These are phyloP conservation scores for Populus tomentosa DNA, from an alignment of 441 rosid species.

Conservation along the genomic window DNA sequence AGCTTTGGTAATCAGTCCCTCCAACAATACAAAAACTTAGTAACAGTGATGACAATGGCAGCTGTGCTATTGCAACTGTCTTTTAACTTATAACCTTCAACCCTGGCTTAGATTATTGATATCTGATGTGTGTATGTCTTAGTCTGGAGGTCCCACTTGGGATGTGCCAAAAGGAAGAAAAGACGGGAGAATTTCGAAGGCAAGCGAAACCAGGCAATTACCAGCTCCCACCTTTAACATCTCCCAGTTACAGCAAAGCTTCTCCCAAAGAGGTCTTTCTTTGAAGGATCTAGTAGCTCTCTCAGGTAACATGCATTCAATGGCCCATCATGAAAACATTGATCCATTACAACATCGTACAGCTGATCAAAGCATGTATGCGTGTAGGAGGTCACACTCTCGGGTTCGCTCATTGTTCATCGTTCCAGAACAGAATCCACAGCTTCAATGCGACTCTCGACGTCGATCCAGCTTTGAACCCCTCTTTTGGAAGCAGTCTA, in stretches of 20 bases:
- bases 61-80: background rate
- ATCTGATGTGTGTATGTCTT: background rate
- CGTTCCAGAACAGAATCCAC: conserved; percentile 53
- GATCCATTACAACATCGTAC: background rate
- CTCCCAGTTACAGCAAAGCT: conserved; percentile 53
- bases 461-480: conserved; percentile 44
- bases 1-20: conserved; percentile 27
- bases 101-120: background rate
- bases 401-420: conserved; percentile 63
- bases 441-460: conserved; percentile 37
- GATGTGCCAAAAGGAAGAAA: conserved; percentile 60
- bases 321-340: background rate
- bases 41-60: background rate
- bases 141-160: conserved; percentile 72
- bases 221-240: conserved; percentile 53
- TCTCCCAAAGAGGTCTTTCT: conserved; percentile 54
- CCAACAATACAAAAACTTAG: background rate
- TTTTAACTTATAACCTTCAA: background rate
- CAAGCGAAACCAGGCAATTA: conserved; percentile 45
- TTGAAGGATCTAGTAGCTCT: conserved; percentile 53
- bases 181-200: conserved; percentile 57
- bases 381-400: conserved; percentile 52
- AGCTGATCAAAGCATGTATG: background rate
- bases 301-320: conserved; percentile 25
- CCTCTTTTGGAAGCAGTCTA: conserved; percentile 42